A percentile compares a stretch with the other conserved stretches of the same genome.
These are phyloP conservation scores for Backusella mclennaniae DNA, from an alignment of 192 early-diverging fungal species.

Conservation along the genomic window DNA sequence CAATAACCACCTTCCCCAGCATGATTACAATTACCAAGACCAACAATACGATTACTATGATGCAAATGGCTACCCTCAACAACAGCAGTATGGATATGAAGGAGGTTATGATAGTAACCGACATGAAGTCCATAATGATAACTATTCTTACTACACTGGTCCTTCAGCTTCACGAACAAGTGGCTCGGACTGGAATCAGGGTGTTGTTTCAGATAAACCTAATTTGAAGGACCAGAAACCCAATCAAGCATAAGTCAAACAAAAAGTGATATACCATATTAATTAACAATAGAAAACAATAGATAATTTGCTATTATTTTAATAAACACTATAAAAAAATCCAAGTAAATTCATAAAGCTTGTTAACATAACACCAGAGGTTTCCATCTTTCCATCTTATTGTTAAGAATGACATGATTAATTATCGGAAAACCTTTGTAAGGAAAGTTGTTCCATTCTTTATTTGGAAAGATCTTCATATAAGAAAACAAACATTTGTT, in stretches of 20 bases:
- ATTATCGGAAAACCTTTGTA: neutral
- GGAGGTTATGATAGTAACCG: neutral
- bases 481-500: no score
- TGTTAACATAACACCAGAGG: no score
- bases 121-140: neutral
- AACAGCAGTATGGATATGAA: neutral
- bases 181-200: neutral
- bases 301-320: neutral
- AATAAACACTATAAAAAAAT: neutral
- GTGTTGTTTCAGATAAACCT: neutral
- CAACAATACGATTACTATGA: neutral
- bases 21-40: neutral
- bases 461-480: neutral
- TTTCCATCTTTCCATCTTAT: neutral
- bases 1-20: neutral
- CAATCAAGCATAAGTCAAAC: neutral
- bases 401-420: neutral
- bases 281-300: neutral
- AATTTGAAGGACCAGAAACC: slow-evolving; percentile 3
- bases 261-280: neutral
- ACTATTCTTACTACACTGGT: neutral
- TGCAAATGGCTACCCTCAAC: neutral
- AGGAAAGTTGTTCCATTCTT: neutral
- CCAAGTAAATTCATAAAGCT: no score
- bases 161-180: neutral